phyloP scores from a whole-genome alignment of 2,329 filamentous ascomycete species.

The Alternaria gaisen region DNA sequence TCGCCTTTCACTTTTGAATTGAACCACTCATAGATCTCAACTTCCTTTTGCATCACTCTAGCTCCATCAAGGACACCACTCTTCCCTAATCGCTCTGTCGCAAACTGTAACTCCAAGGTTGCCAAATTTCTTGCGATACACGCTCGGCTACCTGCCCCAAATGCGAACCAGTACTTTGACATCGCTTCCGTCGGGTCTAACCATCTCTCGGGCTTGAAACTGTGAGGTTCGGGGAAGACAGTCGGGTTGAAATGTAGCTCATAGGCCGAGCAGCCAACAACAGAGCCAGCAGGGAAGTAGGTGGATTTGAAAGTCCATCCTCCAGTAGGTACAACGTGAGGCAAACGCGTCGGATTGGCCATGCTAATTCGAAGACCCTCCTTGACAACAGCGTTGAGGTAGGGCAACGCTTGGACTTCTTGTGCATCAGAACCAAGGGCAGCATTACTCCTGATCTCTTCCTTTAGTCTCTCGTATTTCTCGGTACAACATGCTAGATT shows the following conservation, averaged over 20 bases:
- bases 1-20: conserved; percentile 62
- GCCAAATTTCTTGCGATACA: conserved; percentile 47
- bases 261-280: conserved; percentile 43
- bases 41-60: conserved; percentile 50
- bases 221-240: conserved; percentile 27
- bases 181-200: conserved; percentile 33
- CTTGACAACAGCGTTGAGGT: conserved; percentile 58
- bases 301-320: conserved; percentile 40
- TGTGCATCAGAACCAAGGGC: conserved; percentile 16
- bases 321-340: conserved; percentile 37
- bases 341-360: conserved; percentile 44
- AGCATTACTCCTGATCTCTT: conserved; percentile 30
- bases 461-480: conserved; percentile 29
- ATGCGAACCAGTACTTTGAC: conserved; percentile 47
- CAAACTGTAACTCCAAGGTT: conserved; percentile 38
- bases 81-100: conserved; percentile 54
- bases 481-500: conserved; percentile 29
- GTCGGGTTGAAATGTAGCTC: conserved; percentile 36
- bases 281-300: conserved; percentile 33
- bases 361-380: conserved; percentile 58
- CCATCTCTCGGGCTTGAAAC: conserved; percentile 48
- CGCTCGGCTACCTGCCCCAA: conserved; percentile 42
- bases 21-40: conserved; percentile 66
- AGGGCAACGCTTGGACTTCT: conserved; percentile 49
- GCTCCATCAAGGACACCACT: conserved; percentile 58